phyloP scores from a whole-genome alignment of 169 alveolate species.

The Plasmodium coatneyi region DNA sequence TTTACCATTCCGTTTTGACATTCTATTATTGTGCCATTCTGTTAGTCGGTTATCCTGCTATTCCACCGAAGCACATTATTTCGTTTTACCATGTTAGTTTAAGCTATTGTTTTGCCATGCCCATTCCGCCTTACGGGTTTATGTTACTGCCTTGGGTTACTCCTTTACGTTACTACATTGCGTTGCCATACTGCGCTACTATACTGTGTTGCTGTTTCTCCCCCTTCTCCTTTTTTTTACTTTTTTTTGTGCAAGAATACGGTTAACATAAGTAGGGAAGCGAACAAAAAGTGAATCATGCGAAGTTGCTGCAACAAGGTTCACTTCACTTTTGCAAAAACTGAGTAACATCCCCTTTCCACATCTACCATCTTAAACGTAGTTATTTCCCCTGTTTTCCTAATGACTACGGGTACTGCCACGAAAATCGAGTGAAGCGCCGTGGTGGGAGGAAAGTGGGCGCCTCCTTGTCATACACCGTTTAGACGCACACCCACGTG shows the following conservation, averaged over 20 bases:
- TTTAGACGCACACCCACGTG: not conserved
- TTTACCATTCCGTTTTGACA: not conserved
- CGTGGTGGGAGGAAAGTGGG: not conserved
- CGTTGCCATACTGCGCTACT: not conserved
- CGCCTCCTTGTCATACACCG: not conserved
- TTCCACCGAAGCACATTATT: not conserved
- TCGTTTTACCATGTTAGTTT: not conserved
- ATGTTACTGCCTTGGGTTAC: not conserved
- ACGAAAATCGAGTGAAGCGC: not conserved
- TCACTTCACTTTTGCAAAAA: not conserved
- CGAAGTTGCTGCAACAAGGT: not conserved
- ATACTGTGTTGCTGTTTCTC: not conserved
- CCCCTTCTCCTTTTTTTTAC: not conserved
- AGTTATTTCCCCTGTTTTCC: constrained; percentile 18
- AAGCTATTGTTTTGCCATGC: not conserved
- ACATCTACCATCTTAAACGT: not conserved
- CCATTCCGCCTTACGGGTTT: not conserved
- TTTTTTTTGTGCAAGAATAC: not conserved
- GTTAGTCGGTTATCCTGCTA: not conserved
- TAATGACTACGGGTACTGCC: constrained; percentile 20
- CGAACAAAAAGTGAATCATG: not conserved
- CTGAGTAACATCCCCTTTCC: not conserved
- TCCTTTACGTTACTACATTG: not conserved
- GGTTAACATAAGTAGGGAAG: not conserved
- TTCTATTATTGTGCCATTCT: not conserved